Percentiles rank a stretch among this genome's conserved stretches.
Evolutionary conservation across 2,329 filamentous ascomycete species (phyloP).

Genomic region (Talaromyces sp.): DNA sequence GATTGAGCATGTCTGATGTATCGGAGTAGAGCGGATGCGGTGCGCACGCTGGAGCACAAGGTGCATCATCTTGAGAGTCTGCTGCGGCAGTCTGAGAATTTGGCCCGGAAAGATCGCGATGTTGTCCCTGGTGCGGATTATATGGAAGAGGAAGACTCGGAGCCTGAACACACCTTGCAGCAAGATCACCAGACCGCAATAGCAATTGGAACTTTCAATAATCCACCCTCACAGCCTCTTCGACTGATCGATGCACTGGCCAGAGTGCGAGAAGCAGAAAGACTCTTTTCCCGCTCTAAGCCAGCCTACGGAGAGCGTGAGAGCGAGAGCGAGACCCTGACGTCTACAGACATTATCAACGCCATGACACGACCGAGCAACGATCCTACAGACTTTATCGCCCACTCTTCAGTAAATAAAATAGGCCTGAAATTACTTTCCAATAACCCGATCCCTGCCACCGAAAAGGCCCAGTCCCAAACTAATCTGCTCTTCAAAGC

Average conservation of each 20-base stretch:
- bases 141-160: background rate
- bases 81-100: background rate
- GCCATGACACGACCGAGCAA: background rate
- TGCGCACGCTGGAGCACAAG: background rate
- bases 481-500: slow-evolving; percentile 2
- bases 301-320: background rate
- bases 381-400: background rate
- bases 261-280: background rate
- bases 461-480: background rate
- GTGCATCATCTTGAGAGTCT: slow-evolving; percentile 1
- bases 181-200: background rate
- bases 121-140: background rate
- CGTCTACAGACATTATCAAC: slow-evolving; percentile 3
- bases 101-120: too few species aligned
- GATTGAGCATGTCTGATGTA: background rate
- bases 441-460: background rate
- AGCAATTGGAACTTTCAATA: background rate
- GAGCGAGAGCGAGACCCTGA: background rate
- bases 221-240: background rate
- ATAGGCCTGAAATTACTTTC: background rate
- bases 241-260: background rate
- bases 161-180: background rate
- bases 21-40: background rate
- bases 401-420: background rate
- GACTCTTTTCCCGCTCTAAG: background rate